A percentile compares a stretch with the other conserved stretches of the same genome.
phyloP scores from a whole-genome alignment of 2,329 filamentous ascomycete genomes.

The Paradendryphiella salina region DNA sequence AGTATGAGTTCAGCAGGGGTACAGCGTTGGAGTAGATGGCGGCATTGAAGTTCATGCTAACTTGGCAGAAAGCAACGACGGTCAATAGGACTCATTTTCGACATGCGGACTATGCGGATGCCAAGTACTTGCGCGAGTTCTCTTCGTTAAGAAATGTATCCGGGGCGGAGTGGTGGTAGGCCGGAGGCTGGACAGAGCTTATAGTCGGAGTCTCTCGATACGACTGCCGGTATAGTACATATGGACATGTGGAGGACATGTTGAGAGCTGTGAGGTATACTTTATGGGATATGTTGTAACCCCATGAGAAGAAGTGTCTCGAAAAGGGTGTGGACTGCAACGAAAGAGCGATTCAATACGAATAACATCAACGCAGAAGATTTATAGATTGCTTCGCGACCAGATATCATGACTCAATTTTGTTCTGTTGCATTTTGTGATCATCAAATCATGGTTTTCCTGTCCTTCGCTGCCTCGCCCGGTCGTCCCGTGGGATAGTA shows the following conservation, averaged over 20 bases:
- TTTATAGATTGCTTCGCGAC: neutral
- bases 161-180: neutral
- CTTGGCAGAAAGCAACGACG: slow-evolving; percentile 58
- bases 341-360: neutral
- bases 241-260: neutral
- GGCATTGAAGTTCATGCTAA: slow-evolving; percentile 59
- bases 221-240: neutral
- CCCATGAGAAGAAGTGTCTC: too few species aligned
- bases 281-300: neutral
- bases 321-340: neutral
- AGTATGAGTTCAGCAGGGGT: slow-evolving; percentile 53
- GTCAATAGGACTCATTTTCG: slow-evolving; percentile 59
- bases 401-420: neutral
- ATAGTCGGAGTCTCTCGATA: neutral
- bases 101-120: slow-evolving; percentile 50
- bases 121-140: slow-evolving; percentile 38
- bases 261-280: neutral
- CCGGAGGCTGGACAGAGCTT: neutral
- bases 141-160: neutral
- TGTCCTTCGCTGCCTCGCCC: too few species aligned
- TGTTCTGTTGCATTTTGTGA: neutral
- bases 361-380: neutral
- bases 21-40: slow-evolving; percentile 59
- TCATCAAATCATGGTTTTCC: neutral
- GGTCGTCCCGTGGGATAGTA: too few species aligned